phyloP scores from a whole-genome alignment of 805 yeast genomes.

The Grigorovia transvaalensis region DNA sequence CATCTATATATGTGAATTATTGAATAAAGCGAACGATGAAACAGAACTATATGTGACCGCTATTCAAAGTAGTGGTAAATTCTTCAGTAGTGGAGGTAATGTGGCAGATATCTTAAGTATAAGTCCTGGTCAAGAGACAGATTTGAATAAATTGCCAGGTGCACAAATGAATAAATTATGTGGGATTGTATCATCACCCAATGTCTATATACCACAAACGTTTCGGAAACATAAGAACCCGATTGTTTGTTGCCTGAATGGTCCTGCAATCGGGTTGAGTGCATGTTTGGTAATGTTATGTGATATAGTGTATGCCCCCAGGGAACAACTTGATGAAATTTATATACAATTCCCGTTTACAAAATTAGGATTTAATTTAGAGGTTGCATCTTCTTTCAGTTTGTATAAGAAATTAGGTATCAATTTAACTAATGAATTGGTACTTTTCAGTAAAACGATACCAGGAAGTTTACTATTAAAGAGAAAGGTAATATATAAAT shows the following conservation, averaged over 20 bases:
- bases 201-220: slow-evolving; percentile 54
- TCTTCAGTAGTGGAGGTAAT: slow-evolving; percentile 79
- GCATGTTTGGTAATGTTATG: slow-evolving; percentile 62
- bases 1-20: slow-evolving; percentile 42
- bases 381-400: slow-evolving; percentile 64
- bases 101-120: slow-evolving; percentile 8
- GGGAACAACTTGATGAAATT: slow-evolving; percentile 29
- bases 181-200: slow-evolving; percentile 48
- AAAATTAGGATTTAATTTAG: slow-evolving; percentile 71
- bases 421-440: slow-evolving; percentile 62
- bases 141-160: background rate
- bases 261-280: slow-evolving; percentile 76
- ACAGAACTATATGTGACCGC: slow-evolving; percentile 54
- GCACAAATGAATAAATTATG: slow-evolving; percentile 13
- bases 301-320: slow-evolving; percentile 56
- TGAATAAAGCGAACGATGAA: slow-evolving; percentile 53
- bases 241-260: slow-evolving; percentile 65
- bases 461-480: background rate
- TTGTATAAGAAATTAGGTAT: slow-evolving; percentile 62
- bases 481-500: background rate
- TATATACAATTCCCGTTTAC: slow-evolving; percentile 69
- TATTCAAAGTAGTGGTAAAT: slow-evolving; percentile 59
- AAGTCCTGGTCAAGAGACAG: background rate
- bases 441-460: slow-evolving; percentile 59
- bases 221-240: slow-evolving; percentile 62